Percentiles rank a stretch among this genome's conserved stretches.
phyloP scores from a whole-genome alignment of 192 early-diverging fungal species.

The Entomortierella beljakovae region DNA sequence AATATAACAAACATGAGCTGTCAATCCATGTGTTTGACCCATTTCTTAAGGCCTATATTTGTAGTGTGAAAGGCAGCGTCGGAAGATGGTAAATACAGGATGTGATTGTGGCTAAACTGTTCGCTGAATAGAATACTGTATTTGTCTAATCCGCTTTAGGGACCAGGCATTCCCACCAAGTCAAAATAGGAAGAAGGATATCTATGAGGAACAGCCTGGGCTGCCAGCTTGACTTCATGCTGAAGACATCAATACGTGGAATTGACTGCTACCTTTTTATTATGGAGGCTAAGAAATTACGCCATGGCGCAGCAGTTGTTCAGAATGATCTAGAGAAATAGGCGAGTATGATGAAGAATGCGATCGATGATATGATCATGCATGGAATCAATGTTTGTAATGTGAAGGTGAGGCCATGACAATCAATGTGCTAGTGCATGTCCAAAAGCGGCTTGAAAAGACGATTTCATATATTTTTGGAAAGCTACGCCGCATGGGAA shows the following conservation, averaged over 20 bases:
- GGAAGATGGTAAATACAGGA: not conserved
- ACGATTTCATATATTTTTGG: constrained; percentile 8
- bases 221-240: constrained; percentile 10
- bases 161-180: constrained; percentile 20
- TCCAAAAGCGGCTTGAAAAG: constrained; percentile 14
- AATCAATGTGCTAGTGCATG: constrained; percentile 17
- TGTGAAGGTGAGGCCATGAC: constrained; percentile 18
- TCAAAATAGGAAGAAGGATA: constrained; percentile 19
- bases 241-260: constrained; percentile 3
- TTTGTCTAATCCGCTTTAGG: constrained; percentile 21
- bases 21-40: constrained; percentile 22
- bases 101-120: not conserved
- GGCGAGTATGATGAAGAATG: constrained; percentile 21
- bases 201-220: constrained; percentile 3
- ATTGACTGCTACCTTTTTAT: constrained; percentile 16
- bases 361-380: constrained; percentile 19
- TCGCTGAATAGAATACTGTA: not conserved
- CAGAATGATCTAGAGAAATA: constrained; percentile 21
- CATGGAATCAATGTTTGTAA: constrained; percentile 4
- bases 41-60: constrained; percentile 17
- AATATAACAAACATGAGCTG: constrained; percentile 24
- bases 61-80: constrained; percentile 12
- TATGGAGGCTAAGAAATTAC: constrained; percentile 21
- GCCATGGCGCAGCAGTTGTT: constrained; percentile 13
- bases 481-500: not conserved